Evolutionary conservation across 305 asterid species (phyloP).

Genomic region (Fraxinus paxiana): DNA sequence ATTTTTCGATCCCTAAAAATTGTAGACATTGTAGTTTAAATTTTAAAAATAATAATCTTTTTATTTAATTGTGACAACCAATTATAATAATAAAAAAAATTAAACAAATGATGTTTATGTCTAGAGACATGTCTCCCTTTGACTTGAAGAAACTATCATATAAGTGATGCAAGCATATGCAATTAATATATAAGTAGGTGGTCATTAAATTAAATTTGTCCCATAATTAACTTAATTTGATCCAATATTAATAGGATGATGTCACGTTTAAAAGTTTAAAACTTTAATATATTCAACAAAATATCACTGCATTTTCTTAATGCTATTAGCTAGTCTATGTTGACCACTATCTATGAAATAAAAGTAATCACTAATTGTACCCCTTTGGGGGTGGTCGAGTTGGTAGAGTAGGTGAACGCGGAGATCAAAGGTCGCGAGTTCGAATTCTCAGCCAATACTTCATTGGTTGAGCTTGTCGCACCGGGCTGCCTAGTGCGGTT

Average conservation of each 20-base stretch:
- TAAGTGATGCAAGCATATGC: neutral
- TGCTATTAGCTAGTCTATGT: neutral
- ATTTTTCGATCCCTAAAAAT: neutral
- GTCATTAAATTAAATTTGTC: neutral
- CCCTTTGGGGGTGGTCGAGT: too few species aligned
- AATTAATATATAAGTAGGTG: neutral
- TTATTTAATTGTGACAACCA: neutral
- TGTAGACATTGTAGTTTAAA: too few species aligned
- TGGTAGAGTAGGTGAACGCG: too few species aligned
- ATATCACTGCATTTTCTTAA: neutral
- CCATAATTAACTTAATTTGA: neutral
- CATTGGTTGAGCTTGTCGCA: too few species aligned
- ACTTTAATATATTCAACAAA: neutral
- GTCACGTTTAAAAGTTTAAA: too few species aligned
- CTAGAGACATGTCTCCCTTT: neutral
- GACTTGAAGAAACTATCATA: neutral
- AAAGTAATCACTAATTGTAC: too few species aligned
- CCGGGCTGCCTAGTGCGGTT: too few species aligned
- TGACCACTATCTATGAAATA: neutral
- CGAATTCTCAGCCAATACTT: too few species aligned
- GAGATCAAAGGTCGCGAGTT: too few species aligned
- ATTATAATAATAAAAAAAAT: too few species aligned
- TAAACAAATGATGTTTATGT: neutral
- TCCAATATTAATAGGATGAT: neutral
- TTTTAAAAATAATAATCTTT: too few species aligned